These are phyloP conservation scores for Plasmodium falciparum DNA, from an alignment of 169 alveolate genomes.

Conservation along the genomic window DNA sequence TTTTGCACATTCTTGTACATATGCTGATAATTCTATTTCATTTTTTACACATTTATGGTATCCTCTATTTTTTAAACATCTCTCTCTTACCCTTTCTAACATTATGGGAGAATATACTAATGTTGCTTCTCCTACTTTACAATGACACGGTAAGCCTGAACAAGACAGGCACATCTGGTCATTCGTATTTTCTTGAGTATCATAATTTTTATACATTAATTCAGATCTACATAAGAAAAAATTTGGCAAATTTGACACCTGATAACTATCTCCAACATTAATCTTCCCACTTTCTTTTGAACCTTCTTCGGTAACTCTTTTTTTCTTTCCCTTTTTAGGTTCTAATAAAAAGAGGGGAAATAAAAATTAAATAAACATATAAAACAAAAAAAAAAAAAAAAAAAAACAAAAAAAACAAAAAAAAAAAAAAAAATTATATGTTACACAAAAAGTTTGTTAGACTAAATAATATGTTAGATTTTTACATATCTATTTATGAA, in stretches of 20 bases:
- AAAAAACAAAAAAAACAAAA: not conserved
- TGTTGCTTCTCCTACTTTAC: constrained; percentile 61
- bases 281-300: constrained; percentile 86
- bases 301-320: constrained; percentile 85
- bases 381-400: not conserved
- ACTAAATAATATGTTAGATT: not conserved
- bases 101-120: constrained; percentile 72
- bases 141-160: constrained; percentile 70
- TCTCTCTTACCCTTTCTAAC: constrained; percentile 64
- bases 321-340: constrained; percentile 79
- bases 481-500: not conserved
- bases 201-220: constrained; percentile 70
- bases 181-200: constrained; percentile 41
- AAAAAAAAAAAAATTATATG: no score
- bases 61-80: constrained; percentile 61
- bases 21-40: constrained; percentile 84
- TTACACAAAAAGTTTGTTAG: no score
- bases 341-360: constrained; percentile 1
- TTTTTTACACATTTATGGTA: constrained; percentile 71
- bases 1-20: constrained; percentile 88
- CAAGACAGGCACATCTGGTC: constrained; percentile 43
- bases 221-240: constrained; percentile 81
- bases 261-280: constrained; percentile 88
- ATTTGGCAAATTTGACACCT: constrained; percentile 89
- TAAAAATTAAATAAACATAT: not conserved